phyloP scores from a whole-genome alignment of 2,329 filamentous ascomycete species.

The Dactylellina leptospora region DNA sequence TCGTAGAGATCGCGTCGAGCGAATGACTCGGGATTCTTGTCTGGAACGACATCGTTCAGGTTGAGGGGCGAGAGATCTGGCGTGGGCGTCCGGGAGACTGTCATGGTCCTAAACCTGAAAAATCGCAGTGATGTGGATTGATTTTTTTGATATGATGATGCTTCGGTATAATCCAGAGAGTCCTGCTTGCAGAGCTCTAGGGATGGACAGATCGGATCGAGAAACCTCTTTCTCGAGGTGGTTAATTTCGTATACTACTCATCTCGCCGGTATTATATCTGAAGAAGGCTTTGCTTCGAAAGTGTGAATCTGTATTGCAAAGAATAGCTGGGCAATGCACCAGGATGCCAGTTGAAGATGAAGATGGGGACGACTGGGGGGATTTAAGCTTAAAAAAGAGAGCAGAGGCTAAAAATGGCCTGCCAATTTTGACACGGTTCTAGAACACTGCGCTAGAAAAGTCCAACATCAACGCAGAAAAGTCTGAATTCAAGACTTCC shows the following conservation, averaged over 20 bases:
- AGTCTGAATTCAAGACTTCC: background rate
- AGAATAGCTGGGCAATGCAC: no score
- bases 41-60: background rate
- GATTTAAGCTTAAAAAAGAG: no score
- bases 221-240: slow-evolving; percentile 1
- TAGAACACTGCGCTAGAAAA: background rate
- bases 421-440: background rate
- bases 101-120: slow-evolving; percentile 15
- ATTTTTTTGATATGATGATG: no score
- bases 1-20: slow-evolving; percentile 41
- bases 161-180: background rate
- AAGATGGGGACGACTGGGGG: no score
- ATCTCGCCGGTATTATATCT: slow-evolving; percentile 10
- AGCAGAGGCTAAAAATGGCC: background rate
- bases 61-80: slow-evolving; percentile 17
- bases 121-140: no score
- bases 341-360: no score
- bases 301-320: no score
- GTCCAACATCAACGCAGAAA: background rate
- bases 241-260: slow-evolving; percentile 46
- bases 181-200: background rate
- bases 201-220: background rate
- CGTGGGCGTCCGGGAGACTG: background rate
- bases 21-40: slow-evolving; percentile 3
- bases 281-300: background rate